phyloP scores from a whole-genome alignment of 2,329 filamentous ascomycete genomes.

The Beauveria brongniartii region DNA sequence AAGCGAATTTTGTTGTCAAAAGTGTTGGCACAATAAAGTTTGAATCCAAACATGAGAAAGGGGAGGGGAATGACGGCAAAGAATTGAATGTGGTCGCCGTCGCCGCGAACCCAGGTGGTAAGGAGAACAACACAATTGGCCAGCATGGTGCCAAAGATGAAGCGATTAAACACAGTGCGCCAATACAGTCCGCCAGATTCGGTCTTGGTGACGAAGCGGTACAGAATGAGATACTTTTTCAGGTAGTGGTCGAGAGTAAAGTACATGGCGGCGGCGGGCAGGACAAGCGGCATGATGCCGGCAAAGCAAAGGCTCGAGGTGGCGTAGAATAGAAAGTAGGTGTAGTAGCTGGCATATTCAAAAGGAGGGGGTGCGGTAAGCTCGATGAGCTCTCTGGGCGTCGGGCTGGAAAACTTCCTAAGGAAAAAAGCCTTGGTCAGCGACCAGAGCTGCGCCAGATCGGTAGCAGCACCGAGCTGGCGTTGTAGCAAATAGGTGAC shows the following conservation, averaged over 20 bases:
- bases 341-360: constrained; percentile 95
- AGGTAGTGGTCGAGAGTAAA: constrained; percentile 80
- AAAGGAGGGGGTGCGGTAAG: constrained; percentile 87
- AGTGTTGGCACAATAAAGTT: constrained; percentile 65
- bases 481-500: constrained; percentile 88
- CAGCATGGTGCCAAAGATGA: constrained; percentile 73
- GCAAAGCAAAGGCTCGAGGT: constrained; percentile 83
- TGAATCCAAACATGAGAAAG: constrained; percentile 74
- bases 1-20: constrained; percentile 79
- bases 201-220: constrained; percentile 93
- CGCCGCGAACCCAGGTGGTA: constrained; percentile 63
- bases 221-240: constrained; percentile 91
- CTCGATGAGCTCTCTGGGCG: constrained; percentile 84
- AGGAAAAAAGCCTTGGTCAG: constrained; percentile 78
- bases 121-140: constrained; percentile 73
- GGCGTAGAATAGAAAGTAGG: constrained; percentile 92
- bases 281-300: constrained; percentile 75
- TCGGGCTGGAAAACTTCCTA: constrained; percentile 77
- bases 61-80: constrained; percentile 66
- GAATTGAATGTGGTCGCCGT: constrained; percentile 52
- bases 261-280: constrained; percentile 82
- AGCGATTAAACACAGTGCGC: constrained; percentile 86
- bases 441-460: constrained; percentile 82
- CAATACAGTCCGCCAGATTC: constrained; percentile 92
- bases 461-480: constrained; percentile 86